phyloP scores from a whole-genome alignment of 148 eudicot genomes.

The Cornus florida region DNA sequence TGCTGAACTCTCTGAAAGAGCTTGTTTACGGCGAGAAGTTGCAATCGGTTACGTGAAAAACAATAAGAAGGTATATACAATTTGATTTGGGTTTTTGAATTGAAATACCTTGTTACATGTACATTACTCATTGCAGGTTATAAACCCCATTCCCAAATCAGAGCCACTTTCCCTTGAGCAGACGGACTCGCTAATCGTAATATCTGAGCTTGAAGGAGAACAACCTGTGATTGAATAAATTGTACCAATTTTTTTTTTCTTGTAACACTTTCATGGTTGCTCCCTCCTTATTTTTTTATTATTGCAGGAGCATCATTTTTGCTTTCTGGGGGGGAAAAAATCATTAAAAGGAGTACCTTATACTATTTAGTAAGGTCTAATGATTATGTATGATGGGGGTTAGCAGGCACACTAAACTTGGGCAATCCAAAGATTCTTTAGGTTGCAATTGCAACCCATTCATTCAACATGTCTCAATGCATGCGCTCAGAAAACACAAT shows the following conservation, averaged over 20 bases:
- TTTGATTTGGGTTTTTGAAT: neutral
- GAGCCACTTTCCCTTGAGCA: slow-evolving; percentile 66
- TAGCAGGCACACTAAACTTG: too few species aligned
- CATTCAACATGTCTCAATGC: too few species aligned
- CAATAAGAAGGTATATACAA: slow-evolving; percentile 56
- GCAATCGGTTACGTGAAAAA: slow-evolving; percentile 85
- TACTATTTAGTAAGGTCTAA: too few species aligned
- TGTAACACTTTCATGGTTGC: neutral
- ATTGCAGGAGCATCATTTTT: slow-evolving; percentile 2
- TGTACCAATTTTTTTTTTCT: neutral
- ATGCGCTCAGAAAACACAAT: too few species aligned
- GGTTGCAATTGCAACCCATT: too few species aligned
- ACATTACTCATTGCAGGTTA: slow-evolving; percentile 53
- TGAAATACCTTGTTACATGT: neutral
- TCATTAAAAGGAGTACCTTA: too few species aligned
- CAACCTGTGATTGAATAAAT: slow-evolving; percentile 47
- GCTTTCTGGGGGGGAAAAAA: neutral
- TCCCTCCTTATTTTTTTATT: neutral
- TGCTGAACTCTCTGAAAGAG: slow-evolving; percentile 80
- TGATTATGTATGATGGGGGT: too few species aligned
- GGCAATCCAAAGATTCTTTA: too few species aligned
- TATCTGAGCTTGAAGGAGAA: slow-evolving; percentile 94
- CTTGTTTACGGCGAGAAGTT: slow-evolving; percentile 78
- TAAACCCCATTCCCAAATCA: slow-evolving; percentile 75
- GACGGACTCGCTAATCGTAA: slow-evolving; percentile 78